These are phyloP conservation scores for Zygnema cylindricum DNA, from an alignment of 139 green algal species.

Conservation along the genomic window DNA sequence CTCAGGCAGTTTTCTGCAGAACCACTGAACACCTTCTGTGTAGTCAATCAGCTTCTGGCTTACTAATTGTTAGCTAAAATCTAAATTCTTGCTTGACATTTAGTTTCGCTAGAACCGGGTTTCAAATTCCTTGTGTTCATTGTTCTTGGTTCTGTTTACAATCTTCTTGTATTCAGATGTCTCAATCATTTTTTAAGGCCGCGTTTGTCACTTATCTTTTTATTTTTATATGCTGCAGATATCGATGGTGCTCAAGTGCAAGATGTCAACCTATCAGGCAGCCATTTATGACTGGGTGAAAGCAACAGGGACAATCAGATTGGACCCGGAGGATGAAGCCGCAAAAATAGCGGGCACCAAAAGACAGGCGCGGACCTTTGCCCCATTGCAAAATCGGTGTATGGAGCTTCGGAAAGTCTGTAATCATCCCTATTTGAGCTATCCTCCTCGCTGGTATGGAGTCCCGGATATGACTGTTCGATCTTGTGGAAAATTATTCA, in stretches of 20 bases:
- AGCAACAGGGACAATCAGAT: slow-evolving; percentile 76
- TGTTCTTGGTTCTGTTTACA: too few species aligned
- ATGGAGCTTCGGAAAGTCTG: slow-evolving; percentile 99
- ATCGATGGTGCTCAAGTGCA: slow-evolving; percentile 94
- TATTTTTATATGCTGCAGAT: too few species aligned
- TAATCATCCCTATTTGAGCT: slow-evolving; percentile 91
- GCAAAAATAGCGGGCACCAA: slow-evolving; percentile 23
- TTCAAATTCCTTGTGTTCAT: too few species aligned
- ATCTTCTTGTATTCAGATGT: too few species aligned
- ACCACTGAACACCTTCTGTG: too few species aligned
- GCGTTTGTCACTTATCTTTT: too few species aligned
- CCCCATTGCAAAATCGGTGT: slow-evolving; percentile 96
- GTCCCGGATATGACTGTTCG: slow-evolving; percentile 32
- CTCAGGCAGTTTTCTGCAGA: too few species aligned
- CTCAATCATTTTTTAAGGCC: too few species aligned
- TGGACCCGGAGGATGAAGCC: slow-evolving; percentile 74
- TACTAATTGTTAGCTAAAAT: too few species aligned
- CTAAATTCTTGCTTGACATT: too few species aligned
- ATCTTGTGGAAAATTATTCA: slow-evolving; percentile 83
- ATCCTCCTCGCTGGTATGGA: neutral
- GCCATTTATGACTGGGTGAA: slow-evolving; percentile 75
- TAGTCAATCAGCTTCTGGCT: too few species aligned
- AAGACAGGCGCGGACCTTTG: slow-evolving; percentile 77
- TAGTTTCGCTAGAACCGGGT: too few species aligned
- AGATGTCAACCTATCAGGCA: slow-evolving; percentile 93